These are phyloP conservation scores for Phymatotrichopsis omnivora DNA, from an alignment of 2,329 filamentous ascomycete genomes.

Conservation along the genomic window DNA sequence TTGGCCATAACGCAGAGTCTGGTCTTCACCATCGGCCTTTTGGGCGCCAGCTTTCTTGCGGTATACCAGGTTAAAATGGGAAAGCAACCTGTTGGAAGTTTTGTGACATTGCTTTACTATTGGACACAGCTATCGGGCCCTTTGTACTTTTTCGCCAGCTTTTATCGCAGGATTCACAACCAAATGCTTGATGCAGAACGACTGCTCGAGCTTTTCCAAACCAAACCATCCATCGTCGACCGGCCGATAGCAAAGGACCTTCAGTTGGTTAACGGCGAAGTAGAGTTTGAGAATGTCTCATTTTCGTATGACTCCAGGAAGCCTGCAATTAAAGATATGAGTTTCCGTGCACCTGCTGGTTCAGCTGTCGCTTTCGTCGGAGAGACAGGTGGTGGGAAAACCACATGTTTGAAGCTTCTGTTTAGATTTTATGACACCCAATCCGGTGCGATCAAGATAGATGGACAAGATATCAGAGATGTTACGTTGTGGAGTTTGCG, in stretches of 20 bases:
- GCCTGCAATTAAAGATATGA: constrained; percentile 42
- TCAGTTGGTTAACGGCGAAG: constrained; percentile 39
- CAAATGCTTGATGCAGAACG: constrained; percentile 57
- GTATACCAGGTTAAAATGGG: constrained; percentile 45
- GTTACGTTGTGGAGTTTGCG: constrained; percentile 50
- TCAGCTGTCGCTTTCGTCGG: constrained; percentile 52
- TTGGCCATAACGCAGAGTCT: constrained; percentile 39
- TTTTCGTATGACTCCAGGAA: constrained; percentile 49
- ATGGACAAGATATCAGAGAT: constrained; percentile 50
- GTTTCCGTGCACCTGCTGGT: constrained; percentile 42
- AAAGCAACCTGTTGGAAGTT: constrained; percentile 46
- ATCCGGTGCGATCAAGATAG: constrained; percentile 45
- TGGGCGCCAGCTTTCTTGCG: constrained; percentile 44
- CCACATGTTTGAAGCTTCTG: constrained; percentile 51
- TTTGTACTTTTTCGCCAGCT: constrained; percentile 43
- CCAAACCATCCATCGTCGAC: constrained; percentile 47
- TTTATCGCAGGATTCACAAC: constrained; percentile 41
- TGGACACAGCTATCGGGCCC: constrained; percentile 47
- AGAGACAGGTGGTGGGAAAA: constrained; percentile 53
- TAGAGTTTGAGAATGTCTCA: constrained; percentile 46
- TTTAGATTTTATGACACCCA: constrained; percentile 51
- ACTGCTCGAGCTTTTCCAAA: constrained; percentile 47
- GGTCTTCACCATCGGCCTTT: constrained; percentile 42
- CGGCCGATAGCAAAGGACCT: constrained; percentile 40
- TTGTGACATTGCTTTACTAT: constrained; percentile 56